Conservation (phyloP, 2,329 filamentous ascomycete species). For the Biscogniauxia mediterranea region DNA sequence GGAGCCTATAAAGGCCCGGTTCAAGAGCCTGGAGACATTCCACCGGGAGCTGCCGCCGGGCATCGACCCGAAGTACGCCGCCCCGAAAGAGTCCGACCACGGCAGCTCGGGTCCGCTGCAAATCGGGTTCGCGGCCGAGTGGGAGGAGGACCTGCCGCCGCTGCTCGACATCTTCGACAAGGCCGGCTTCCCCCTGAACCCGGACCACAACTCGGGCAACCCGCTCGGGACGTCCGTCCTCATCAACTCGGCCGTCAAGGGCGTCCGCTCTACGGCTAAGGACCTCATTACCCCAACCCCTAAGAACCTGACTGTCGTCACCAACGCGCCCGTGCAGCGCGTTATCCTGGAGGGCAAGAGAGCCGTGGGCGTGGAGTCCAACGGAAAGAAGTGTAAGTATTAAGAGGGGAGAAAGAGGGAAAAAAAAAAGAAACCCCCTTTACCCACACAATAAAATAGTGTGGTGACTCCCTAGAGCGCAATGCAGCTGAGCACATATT, state of each 20-base stretch:
- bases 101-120: conserved; percentile 48
- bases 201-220: conserved; percentile 57
- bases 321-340: conserved; percentile 45
- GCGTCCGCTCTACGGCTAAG: conserved; percentile 48
- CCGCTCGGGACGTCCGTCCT: conserved; percentile 53
- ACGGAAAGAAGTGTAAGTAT: conserved; percentile 39
- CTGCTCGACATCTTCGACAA: conserved; percentile 48
- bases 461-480: too few species aligned
- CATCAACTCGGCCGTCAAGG: conserved; percentile 49
- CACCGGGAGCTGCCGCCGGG: conserved; percentile 39
- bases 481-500: too few species aligned
- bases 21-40: conserved; percentile 54
- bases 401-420: neutral
- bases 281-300: conserved; percentile 46
- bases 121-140: conserved; percentile 46
- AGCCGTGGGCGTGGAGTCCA: conserved; percentile 43
- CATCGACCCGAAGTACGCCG: conserved; percentile 44
- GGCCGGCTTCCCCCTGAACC: conserved; percentile 48
- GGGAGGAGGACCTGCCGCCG: conserved; percentile 46
- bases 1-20: conserved; percentile 49
- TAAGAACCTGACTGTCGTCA: conserved; percentile 52
- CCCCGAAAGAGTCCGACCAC: conserved; percentile 45
- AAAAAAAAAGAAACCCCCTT: neutral
- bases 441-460: too few species aligned
- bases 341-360: conserved; percentile 46